Base-by-base conservation (phyloP, 192 early-diverging fungal species). In the Backusella sp. region DNA sequence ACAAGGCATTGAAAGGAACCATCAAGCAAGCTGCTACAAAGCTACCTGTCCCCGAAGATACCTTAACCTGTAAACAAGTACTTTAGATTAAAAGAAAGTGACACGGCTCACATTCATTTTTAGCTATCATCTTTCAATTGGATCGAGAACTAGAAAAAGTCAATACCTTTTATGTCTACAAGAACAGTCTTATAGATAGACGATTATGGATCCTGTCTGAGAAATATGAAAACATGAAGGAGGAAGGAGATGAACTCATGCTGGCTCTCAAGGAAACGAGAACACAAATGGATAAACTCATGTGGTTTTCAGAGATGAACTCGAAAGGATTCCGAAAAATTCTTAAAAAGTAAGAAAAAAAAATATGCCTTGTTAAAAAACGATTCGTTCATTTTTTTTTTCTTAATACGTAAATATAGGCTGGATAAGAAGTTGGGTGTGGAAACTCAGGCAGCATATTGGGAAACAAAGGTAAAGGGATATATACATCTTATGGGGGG, bases 101-200 rank as follows among this genome's bases (percentile, higher is more conserved):
- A 66, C 26, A 53, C 52, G 8, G 52, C 85, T 77, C 65, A 81
- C 68, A 56, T 83, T 81, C 79, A 32, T 89, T 83, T 72, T 85
- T 84, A 81, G 89, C 87, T 15, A 95, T 95, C 82, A 91, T 95
- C 71, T 96, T 91, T 75, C 86, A 87, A 44, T 83, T 96, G 59
- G 95, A 96, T 73, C 85, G 94, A 76, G 95, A 96, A 71, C 76
- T 96, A 6, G 94, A 96, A 76, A 94, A 94, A 83, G 89, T 94
- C 80, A 92, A 96, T 56, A 81, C 84, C 9, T 95, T 95, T 74
- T 95, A 94, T 72, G 75, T 90, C 21, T 90, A 93, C 76, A 96
- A 96, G 73, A 91, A 92, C 70, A 82, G 85, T 11, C 91, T 95
- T 67, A 82, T 94, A 36, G 91, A 93, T 72, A 83, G 92, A 4